Percentiles rank a stretch among this genome's conserved stretches.
Evolutionary conservation across 2,329 filamentous ascomycete genomes (phyloP).

Genomic region (Rosellinia necatrix): DNA sequence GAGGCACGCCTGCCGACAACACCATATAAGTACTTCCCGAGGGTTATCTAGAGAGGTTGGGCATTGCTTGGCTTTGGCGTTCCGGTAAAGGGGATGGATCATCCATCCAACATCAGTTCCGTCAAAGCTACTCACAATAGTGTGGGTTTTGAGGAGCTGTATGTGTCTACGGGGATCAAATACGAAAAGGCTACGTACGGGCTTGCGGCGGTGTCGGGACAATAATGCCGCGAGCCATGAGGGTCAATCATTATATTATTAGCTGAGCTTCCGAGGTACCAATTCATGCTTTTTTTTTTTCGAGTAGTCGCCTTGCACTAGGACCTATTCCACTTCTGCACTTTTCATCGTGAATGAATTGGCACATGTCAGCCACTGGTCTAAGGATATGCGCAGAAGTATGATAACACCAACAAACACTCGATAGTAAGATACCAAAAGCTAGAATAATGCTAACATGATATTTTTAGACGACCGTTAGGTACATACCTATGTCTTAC

Average conservation of each 20-base stretch:
- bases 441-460: no score
- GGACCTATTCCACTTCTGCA: background rate
- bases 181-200: background rate
- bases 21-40: slow-evolving; percentile 31
- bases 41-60: background rate
- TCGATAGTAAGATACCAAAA: no score
- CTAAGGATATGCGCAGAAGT: no score
- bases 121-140: background rate
- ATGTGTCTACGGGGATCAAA: background rate
- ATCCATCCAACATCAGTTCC: background rate
- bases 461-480: no score
- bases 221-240: background rate
- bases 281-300: slow-evolving; percentile 2
- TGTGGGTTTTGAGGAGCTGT: background rate
- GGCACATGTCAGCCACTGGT: no score
- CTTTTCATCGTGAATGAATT: no score
- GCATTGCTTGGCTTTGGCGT: slow-evolving; percentile 17
- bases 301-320: background rate
- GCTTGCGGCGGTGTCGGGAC: background rate
- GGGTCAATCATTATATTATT: background rate
- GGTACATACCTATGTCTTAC: no score
- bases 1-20: slow-evolving; percentile 37
- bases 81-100: slow-evolving; percentile 5
- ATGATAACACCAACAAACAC: no score
- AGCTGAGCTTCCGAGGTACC: background rate